phyloP scores from a whole-genome alignment of 768 basidiomycete genomes.

The Serendipita sp. region DNA sequence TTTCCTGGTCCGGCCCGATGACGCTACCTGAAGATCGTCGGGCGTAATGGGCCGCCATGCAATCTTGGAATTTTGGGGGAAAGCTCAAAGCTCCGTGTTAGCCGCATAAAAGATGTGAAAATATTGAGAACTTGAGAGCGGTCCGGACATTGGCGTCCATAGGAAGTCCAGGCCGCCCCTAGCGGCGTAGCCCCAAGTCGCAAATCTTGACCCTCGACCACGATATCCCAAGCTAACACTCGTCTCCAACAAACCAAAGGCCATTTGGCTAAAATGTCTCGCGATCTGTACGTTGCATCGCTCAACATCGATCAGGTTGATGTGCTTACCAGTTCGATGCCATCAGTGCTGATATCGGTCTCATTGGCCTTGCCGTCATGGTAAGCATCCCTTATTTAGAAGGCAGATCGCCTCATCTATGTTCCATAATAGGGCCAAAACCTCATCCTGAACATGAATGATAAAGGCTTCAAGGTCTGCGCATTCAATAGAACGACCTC shows the following conservation, averaged over 20 bases:
- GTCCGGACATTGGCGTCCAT: constrained; percentile 3
- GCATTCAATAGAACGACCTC: constrained; percentile 93
- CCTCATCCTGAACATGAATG: constrained; percentile 96
- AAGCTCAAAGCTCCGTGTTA: background rate
- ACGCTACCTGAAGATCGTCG: too few species aligned
- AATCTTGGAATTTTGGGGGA: too few species aligned
- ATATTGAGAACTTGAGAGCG: background rate
- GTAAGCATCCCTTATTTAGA: constrained; percentile 29
- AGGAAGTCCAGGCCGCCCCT: background rate
- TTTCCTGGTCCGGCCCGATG: too few species aligned
- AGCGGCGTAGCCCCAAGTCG: background rate
- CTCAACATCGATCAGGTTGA: background rate
- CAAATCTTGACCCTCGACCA: background rate
- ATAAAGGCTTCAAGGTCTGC: constrained; percentile 96
- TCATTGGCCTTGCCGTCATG: constrained; percentile 98
- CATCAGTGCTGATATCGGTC: constrained; percentile 84
- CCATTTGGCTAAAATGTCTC: background rate
- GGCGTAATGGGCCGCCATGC: too few species aligned
- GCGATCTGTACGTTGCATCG: background rate
- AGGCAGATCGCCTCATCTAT: constrained; percentile 10
- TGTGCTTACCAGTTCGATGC: constrained; percentile 14
- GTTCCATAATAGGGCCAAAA: constrained; percentile 63
- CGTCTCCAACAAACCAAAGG: constrained; percentile 3
- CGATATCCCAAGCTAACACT: background rate
- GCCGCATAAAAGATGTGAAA: background rate